phyloP scores from a whole-genome alignment of 352 stramenopile genomes.

The Globisporangium sylvaticum region DNA sequence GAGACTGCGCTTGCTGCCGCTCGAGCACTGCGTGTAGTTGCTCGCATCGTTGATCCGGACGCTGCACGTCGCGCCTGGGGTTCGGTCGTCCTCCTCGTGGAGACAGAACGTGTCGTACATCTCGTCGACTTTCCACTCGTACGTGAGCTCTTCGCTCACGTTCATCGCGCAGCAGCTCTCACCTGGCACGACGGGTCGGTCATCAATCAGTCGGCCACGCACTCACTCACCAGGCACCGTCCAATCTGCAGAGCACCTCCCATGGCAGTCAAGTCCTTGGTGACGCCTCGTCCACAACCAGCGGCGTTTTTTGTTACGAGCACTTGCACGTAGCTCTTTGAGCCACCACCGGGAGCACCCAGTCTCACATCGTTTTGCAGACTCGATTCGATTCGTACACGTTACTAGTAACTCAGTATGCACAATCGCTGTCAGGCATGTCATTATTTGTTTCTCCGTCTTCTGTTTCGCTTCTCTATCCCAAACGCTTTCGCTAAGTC shows the following conservation, averaged over 20 bases:
- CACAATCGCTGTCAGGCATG: too few species aligned
- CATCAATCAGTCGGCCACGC: not conserved
- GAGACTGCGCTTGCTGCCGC: conserved; percentile 32
- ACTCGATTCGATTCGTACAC: too few species aligned
- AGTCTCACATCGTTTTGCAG: too few species aligned
- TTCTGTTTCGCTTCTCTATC: not conserved
- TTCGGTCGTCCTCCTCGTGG: conserved; percentile 21
- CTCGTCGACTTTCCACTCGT: conserved; percentile 54
- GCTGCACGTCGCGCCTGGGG: conserved; percentile 33
- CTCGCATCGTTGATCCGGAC: conserved; percentile 47
- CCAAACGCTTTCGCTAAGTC: not conserved
- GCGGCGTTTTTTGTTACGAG: too few species aligned
- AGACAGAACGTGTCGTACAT: conserved; percentile 36
- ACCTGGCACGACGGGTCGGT: not conserved
- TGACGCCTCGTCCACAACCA: too few species aligned
- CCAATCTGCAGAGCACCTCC: too few species aligned
- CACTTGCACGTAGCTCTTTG: too few species aligned
- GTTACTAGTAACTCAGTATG: not conserved
- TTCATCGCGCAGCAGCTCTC: conserved; percentile 56
- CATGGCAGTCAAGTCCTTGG: too few species aligned
- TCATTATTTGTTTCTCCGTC: too few species aligned
- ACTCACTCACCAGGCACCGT: not conserved
- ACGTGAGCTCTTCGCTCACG: conserved; percentile 51
- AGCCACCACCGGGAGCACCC: too few species aligned
- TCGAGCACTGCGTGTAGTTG: conserved; percentile 49